These are phyloP conservation scores for Trichoderma sp. DNA, from an alignment of 2,329 filamentous ascomycete genomes.

Conservation along the genomic window DNA sequence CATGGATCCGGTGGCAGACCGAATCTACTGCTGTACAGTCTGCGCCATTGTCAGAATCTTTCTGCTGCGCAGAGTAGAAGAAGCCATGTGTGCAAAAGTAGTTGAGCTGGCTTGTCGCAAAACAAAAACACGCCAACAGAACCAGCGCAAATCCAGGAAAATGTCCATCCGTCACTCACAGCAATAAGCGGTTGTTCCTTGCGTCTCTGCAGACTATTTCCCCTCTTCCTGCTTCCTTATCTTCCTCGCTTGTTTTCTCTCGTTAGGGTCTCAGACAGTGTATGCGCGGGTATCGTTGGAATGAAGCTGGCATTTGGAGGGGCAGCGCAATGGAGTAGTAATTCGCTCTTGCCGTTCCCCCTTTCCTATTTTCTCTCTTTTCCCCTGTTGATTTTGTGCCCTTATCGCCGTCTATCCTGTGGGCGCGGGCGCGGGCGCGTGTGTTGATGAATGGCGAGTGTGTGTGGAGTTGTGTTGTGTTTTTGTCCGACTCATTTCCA, in stretches of 20 bases:
- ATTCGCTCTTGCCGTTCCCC: background rate
- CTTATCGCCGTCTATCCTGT: background rate
- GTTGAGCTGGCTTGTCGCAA: background rate
- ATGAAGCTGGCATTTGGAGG: constrained; percentile 20
- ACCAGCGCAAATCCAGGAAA: background rate
- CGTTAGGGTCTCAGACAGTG: constrained; percentile 19
- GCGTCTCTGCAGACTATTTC: background rate
- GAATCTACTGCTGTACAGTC: background rate
- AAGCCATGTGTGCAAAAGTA: background rate
- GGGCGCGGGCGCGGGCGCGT: background rate
- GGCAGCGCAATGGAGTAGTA: constrained; percentile 4
- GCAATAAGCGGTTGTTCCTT: background rate
- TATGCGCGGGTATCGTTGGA: constrained; percentile 2
- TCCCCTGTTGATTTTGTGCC: background rate
- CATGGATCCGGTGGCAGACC: constrained; percentile 36
- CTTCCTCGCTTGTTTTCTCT: background rate
- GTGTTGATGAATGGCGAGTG: background rate
- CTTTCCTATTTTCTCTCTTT: background rate
- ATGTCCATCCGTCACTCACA: constrained; percentile 6
- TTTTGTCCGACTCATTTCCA: constrained; percentile 10
- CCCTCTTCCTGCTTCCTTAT: background rate
- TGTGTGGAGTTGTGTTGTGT: constrained; percentile 11
- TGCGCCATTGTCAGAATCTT: background rate
- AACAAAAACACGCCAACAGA: background rate
- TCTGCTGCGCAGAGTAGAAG: background rate